Conservation (phyloP, 2,329 filamentous ascomycete species). For the Colletotrichum plurivorum region DNA sequence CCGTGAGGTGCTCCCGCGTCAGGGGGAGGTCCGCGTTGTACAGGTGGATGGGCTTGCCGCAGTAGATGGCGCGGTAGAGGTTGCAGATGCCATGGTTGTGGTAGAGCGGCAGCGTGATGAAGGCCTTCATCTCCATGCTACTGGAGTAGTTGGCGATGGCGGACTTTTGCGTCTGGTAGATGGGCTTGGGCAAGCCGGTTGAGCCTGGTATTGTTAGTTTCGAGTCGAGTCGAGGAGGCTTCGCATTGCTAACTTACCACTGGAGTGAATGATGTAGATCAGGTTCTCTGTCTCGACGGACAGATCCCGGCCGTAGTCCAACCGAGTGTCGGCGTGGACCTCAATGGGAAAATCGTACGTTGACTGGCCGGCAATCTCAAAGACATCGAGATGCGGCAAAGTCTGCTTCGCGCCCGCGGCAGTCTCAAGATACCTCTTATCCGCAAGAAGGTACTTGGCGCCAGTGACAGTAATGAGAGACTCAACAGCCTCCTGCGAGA, state of each 20-base stretch:
- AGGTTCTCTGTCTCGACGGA: constrained; percentile 44
- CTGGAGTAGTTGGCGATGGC: constrained; percentile 63
- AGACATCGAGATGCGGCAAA: constrained; percentile 41
- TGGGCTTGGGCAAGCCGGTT: constrained; percentile 75
- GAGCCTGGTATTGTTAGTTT: constrained; percentile 56
- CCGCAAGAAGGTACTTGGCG: constrained; percentile 45
- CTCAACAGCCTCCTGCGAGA: constrained; percentile 50
- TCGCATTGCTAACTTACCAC: constrained; percentile 41
- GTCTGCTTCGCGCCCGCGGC: constrained; percentile 41
- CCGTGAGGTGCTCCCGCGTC: constrained; percentile 62
- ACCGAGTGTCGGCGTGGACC: constrained; percentile 47
- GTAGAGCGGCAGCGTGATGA: constrained; percentile 71
- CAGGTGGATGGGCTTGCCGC: constrained; percentile 64
- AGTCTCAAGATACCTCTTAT: constrained; percentile 44
- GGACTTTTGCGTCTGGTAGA: constrained; percentile 68
- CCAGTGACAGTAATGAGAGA: constrained; percentile 46
- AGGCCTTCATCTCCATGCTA: constrained; percentile 58
- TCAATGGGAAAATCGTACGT: constrained; percentile 50
- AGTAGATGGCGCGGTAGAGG: constrained; percentile 66
- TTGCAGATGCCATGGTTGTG: constrained; percentile 72
- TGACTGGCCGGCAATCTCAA: constrained; percentile 46
- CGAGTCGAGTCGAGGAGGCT: constrained; percentile 23
- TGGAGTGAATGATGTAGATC: constrained; percentile 53
- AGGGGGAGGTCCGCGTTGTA: constrained; percentile 70
- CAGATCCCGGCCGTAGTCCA: constrained; percentile 50